Evolutionary conservation across 768 basidiomycete species (phyloP), one percentile per base, ranked within the genome.

Genomic region (Rhodotorula babjevae): DNA sequence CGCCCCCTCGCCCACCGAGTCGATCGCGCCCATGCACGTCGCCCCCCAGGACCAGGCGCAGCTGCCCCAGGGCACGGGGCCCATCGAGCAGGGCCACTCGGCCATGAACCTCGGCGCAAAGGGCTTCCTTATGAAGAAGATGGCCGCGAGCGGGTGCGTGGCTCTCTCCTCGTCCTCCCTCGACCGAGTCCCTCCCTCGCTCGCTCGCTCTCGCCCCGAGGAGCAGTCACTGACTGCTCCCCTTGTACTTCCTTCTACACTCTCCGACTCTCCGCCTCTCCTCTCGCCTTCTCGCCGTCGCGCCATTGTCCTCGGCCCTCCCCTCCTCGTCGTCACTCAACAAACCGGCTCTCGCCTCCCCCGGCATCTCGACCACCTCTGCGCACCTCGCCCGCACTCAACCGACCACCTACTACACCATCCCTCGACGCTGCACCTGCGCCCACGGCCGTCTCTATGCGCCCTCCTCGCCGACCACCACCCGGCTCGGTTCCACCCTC

Each of bases 41-140:
- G 42, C 60, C 80, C 91, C 91, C 3, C 86, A 87, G 70, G 83
- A 92, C 75, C 87, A 88, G 57, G 85, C 89, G 23, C 90, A 91
- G 2, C 88, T 91, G 78, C 90, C 90, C 11, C 84, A 92, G 10
- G 90, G 90, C 23, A 91, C 88, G 75, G 79, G 85, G 19, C 84
- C 85, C 47, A 33, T 69, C 58, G 72, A 83, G 80, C 42, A 87
- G 84, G 78, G 84, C 85, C 71, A 87, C 83, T 23, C 86, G 86
- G 46, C 89, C 89, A 47, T 76, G 75, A 47, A 55, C 21, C 86
- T 93, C 85, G 93, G 92, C 25, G 89, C 90, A 63, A 96, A 92
- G 80, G 93, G 95, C 1, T 85, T 99, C 52, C 82, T 99, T 33
- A 92, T 91, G 19, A 98, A 96, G 85, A 91, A 88, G 84, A 86